Percentiles rank a stretch among this genome's conserved stretches.
Evolutionary conservation across 2,329 filamentous ascomycete species (phyloP).

Genomic region (Colletotrichum agaves): DNA sequence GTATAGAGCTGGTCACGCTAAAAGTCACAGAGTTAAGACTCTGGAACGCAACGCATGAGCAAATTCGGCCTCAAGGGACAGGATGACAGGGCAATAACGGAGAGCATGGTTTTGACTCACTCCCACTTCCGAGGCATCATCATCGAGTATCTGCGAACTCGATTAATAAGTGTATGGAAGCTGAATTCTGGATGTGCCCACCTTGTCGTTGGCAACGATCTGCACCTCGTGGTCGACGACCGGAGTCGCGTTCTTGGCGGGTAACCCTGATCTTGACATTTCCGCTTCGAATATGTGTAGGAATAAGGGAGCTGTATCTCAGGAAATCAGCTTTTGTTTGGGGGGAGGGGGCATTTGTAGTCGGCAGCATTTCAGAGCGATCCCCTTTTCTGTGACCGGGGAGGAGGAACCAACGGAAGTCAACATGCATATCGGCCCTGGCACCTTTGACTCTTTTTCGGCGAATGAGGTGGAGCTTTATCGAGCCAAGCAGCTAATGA

Average conservation of each 20-base stretch:
- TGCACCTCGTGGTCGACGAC: no score
- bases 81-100: no score
- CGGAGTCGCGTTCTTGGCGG: no score
- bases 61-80: no score
- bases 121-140: neutral
- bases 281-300: no score
- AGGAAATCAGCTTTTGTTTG: no score
- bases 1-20: neutral
- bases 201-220: neutral
- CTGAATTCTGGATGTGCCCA: neutral
- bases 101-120: neutral
- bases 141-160: neutral
- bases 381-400: neutral
- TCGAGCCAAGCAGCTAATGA: neutral
- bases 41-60: neutral
- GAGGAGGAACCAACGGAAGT: neutral
- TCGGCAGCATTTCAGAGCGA: no score
- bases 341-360: no score
- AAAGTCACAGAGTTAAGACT: neutral
- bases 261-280: no score
- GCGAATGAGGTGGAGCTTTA: neutral
- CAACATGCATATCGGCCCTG: neutral
- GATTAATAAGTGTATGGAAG: neutral
- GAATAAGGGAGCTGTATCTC: no score
- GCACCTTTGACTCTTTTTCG: neutral